Conservation (phyloP, 257 asterid species). For the Solanum rostratum region DNA sequence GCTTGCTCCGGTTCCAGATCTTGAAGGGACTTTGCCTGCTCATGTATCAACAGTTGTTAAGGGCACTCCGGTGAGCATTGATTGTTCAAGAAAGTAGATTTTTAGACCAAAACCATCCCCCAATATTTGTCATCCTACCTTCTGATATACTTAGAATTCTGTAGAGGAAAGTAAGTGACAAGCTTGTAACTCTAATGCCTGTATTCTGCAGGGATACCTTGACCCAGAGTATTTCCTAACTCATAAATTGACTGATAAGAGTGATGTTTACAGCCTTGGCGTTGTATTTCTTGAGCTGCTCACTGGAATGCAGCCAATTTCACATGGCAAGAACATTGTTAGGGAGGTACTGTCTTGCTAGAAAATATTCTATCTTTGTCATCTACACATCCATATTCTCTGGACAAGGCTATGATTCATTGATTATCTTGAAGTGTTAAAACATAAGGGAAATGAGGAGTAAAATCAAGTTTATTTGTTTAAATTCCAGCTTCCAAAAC, state of each 20-base stretch:
- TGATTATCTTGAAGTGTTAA: not conserved
- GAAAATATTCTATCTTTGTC: not conserved
- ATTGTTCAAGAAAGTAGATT: not conserved
- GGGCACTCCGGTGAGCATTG: conserved; percentile 84
- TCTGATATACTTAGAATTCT: not conserved
- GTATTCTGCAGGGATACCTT: conserved; percentile 71
- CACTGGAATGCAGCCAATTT: conserved; percentile 92
- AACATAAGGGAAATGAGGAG: not conserved
- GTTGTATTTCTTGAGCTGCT: conserved; percentile 86
- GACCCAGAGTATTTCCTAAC: conserved; percentile 97
- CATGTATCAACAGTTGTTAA: conserved; percentile 91
- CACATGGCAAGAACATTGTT: conserved; percentile 94
- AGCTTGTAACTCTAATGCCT: not conserved
- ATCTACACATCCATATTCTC: not conserved
- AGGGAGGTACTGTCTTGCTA: conserved; percentile 56
- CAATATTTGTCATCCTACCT: not conserved
- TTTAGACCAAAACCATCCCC: not conserved
- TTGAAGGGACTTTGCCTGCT: conserved; percentile 65
- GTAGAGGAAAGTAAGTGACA: not conserved
- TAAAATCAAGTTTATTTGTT: not conserved
- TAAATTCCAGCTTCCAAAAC: not conserved
- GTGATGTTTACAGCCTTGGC: conserved; percentile 96
- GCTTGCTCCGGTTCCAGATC: conserved; percentile 77
- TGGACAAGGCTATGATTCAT: not conserved
- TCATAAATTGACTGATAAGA: conserved; percentile 85